phyloP scores from a whole-genome alignment of 345 rosid genomes.

The Psidium friedrichsthalianum region DNA sequence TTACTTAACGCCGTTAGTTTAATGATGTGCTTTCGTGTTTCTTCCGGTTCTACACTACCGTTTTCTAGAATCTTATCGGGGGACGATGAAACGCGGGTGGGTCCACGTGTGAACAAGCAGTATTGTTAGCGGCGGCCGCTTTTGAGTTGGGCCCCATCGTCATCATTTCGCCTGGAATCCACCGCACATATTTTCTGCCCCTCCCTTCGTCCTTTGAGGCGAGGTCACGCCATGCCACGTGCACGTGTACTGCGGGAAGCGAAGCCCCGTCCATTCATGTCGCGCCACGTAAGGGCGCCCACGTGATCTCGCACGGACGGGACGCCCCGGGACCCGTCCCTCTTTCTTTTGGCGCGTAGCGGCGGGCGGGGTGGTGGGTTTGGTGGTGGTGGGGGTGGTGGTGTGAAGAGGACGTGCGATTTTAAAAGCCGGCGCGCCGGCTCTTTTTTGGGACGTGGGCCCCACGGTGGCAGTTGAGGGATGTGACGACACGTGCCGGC shows the following conservation, averaged over 20 bases:
- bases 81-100: not conserved
- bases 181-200: conserved; percentile 21
- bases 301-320: not conserved
- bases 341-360: not conserved
- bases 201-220: not conserved
- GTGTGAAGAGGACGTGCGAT: conserved; percentile 16
- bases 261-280: not conserved
- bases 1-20: not conserved
- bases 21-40: not conserved
- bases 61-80: not conserved
- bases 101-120: conserved; percentile 41
- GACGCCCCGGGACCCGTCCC: not conserved
- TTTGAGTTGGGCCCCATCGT: conserved; percentile 22
- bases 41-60: not conserved
- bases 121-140: conserved; percentile 41
- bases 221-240: not conserved
- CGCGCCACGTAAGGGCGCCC: not conserved
- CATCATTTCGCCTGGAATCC: conserved; percentile 33
- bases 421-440: conserved; percentile 18
- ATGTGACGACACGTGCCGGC: not conserved
- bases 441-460: not conserved
- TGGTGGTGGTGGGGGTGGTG: not conserved
- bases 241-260: not conserved
- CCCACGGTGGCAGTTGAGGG: not conserved
- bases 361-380: not conserved